A percentile compares a stretch with the other conserved stretches of the same genome.
These are phyloP conservation scores for Pythium plurisporium DNA, from an alignment of 352 stramenopile genomes.

Conservation along the genomic window DNA sequence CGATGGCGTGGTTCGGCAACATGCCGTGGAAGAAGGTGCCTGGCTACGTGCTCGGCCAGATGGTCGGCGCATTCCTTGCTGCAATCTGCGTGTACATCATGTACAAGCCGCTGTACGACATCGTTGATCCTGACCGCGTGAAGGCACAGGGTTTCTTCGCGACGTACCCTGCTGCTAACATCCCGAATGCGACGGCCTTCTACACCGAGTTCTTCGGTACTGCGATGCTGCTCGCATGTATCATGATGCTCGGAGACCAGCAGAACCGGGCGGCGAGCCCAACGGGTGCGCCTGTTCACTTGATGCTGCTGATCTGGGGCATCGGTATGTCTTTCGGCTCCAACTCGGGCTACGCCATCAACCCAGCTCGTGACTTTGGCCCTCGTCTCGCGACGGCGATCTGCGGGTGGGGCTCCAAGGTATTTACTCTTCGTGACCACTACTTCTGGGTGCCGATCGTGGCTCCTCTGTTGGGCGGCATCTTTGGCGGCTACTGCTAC, in stretches of 20 bases:
- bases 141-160: conserved; percentile 38
- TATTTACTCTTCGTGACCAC: conserved; percentile 39
- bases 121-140: conserved; percentile 36
- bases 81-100: conserved; percentile 45
- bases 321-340: conserved; percentile 62
- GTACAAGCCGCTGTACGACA: conserved; percentile 49
- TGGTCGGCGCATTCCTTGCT: conserved; percentile 43
- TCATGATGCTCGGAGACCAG: conserved; percentile 46
- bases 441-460: conserved; percentile 62
- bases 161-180: conserved; percentile 40
- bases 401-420: conserved; percentile 36
- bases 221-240: conserved; percentile 39
- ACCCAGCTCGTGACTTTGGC: conserved; percentile 55
- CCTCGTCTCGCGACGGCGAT: conserved; percentile 28
- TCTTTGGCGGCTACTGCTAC: conserved; percentile 37
- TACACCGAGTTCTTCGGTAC: conserved; percentile 42
- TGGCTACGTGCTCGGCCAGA: conserved; percentile 37
- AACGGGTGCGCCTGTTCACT: conserved; percentile 28
- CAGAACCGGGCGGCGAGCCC: conserved; percentile 38
- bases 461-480: conserved; percentile 33
- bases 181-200: conserved; percentile 44
- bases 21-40: conserved; percentile 54
- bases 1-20: conserved; percentile 43
- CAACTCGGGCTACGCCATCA: conserved; percentile 52
- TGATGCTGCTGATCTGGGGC: conserved; percentile 46